Evolutionary conservation across 106 monocot species (phyloP).

Genomic region (Apostasia shenzhenica): DNA sequence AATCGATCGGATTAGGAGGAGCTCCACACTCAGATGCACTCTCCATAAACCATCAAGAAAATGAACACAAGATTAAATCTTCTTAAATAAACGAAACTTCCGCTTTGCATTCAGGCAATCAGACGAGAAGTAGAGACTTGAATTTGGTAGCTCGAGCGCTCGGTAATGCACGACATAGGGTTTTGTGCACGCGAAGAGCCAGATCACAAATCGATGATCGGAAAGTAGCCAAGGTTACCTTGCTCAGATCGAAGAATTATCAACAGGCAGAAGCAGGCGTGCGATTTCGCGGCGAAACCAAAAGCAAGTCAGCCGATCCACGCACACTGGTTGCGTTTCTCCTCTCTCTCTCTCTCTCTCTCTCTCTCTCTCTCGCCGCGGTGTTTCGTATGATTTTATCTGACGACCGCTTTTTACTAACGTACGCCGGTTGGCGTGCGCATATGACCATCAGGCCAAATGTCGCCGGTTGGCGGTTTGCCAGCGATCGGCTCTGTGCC

Average conservation of each 20-base stretch:
- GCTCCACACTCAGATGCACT: not conserved
- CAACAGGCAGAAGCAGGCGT: no score
- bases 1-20: conserved; percentile 7
- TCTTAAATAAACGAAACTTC: not conserved
- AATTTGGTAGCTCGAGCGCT: not conserved
- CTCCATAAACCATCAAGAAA: conserved; percentile 3
- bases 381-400: not conserved
- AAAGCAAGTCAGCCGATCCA: not conserved
- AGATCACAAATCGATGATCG: not conserved
- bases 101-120: not conserved
- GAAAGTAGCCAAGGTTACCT: not conserved
- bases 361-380: not conserved
- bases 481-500: no score
- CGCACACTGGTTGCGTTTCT: not conserved
- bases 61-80: not conserved
- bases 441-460: no score
- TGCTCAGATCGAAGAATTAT: conserved; percentile 1
- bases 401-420: no score
- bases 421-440: no score
- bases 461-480: no score
- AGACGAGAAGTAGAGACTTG: not conserved
- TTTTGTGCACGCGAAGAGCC: not conserved
- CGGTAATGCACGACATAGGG: not conserved
- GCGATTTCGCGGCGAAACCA: not conserved
- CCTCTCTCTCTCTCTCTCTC: not conserved